Base-by-base conservation (phyloP, 495 filamentous ascomycete genomes). In the Penicillium subrubescens region DNA sequence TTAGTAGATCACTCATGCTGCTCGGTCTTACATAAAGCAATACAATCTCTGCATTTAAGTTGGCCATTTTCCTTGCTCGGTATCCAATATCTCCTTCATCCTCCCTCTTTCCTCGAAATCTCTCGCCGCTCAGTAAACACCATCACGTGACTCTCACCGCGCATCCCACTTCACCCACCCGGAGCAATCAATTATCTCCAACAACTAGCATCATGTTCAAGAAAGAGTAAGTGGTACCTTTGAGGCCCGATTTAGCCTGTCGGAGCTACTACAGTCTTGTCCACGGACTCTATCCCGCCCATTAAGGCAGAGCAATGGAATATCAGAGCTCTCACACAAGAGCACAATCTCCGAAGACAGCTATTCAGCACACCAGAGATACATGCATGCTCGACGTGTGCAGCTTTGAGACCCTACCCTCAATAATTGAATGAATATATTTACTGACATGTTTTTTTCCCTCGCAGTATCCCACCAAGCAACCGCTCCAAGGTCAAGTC, bases 401-500 rank as follows among this genome's bases (percentile, higher is more conserved):
- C 17, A 35, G 2, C 14, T 25, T 11, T 8, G 7, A 56, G 21
- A 25, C 0, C 2, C 23, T 0, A 23, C 3, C n/a, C 8, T 25
- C 0, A 3, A 25, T 34, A 11, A 35, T 27, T 1, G 25, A 35
- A 8, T 17, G 29, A n/a, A 31, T 5, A 21, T 3, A 2, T 10
- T 17, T 7, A 67, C 63, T 76, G 62, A 71, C 34, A 34, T 37
- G 23, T 48, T 25, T 52, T 21, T 33, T 31, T 2, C 6, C 31
- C 31, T 33, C 31, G 48, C 73, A 94, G 90, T 61, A 87, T 97
- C 75, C 83, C 87, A 70, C 78, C 89, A 10, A 88, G 89, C 59
- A 88, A 91, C 59, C 95, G 94, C 77, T 91, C 92, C 64, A 99
- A 98, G 85, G 92, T 99, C 77, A 99, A 98, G 80, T 97, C 94